Evolutionary conservation across 768 basidiomycete genomes (phyloP).

Genomic region (Hydnum rufescens): DNA sequence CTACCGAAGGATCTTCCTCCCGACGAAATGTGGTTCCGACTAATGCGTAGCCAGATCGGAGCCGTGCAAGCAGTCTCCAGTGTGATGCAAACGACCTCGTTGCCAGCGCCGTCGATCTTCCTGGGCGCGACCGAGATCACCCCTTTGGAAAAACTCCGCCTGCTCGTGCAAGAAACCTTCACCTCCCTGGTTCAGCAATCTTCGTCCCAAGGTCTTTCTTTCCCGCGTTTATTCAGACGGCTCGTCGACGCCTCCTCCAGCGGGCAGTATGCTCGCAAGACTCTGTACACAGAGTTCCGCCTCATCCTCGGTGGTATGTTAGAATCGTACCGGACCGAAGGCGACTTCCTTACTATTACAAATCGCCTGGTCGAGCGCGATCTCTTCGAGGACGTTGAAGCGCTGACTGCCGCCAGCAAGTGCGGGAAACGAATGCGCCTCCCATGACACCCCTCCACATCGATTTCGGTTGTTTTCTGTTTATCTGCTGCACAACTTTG

Average conservation of each 20-base stretch:
- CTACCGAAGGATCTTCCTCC: slow-evolving; percentile 17
- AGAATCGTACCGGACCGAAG: slow-evolving; percentile 82
- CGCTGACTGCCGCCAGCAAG: slow-evolving; percentile 12
- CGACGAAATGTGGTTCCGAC: slow-evolving; percentile 81
- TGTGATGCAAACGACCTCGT: background rate
- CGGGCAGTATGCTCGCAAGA: slow-evolving; percentile 30
- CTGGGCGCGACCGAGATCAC: background rate
- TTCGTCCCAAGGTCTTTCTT: slow-evolving; percentile 60
- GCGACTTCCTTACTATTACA: slow-evolving; percentile 72
- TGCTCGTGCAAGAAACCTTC: slow-evolving; percentile 71
- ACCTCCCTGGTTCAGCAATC: slow-evolving; percentile 66
- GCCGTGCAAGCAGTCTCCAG: slow-evolving; percentile 48
- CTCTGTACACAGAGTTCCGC: slow-evolving; percentile 78
- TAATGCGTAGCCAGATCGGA: slow-evolving; percentile 65
- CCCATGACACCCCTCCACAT: background rate
- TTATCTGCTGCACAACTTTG: background rate
- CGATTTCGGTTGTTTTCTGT: background rate
- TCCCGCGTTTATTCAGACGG: slow-evolving; percentile 82
- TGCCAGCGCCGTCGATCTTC: background rate
- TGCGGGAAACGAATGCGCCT: slow-evolving; percentile 4
- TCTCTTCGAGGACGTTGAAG: slow-evolving; percentile 51
- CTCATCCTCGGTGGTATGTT: slow-evolving; percentile 87
- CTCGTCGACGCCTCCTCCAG: slow-evolving; percentile 55
- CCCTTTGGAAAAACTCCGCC: slow-evolving; percentile 29
- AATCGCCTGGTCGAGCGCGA: slow-evolving; percentile 67